Base-by-base conservation (phyloP, 169 alveolate species). In the Toxoplasma gondii region DNA sequence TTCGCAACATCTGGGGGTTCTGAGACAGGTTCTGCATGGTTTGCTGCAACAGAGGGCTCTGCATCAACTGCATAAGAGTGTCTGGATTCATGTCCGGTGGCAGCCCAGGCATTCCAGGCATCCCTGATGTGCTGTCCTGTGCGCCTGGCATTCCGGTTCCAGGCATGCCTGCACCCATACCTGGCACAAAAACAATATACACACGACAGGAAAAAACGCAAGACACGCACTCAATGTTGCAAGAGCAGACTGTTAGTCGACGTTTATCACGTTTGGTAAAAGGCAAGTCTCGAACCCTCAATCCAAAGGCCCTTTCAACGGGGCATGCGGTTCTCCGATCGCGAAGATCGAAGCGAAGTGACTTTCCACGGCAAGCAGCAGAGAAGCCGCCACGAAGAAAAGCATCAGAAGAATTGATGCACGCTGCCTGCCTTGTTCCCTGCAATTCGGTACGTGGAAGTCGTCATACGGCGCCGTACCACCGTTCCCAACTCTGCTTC, bases 11-110 rank as follows among this genome's bases (percentile, higher is more conserved):
- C 64, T 92, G 95, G 43, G 95, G 95, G 34, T 92, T 92, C 88
- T 92, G 93, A 9, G 90, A 19, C 38, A 92, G 31, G 36, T 91
- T n/a, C 82, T 95, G 96, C 94, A 97, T 93, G 45, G 97, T 96
- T 70, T 97, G 98, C 91, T 97, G 98, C 45, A 97, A 94, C 88
- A 97, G 88, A 10, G 98, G 98, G 36, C 97, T 96, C 45, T 95
- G 96, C 95, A 97, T 92, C 97, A 96, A 92, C 95, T 96, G 97
- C 58, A 91, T 70, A 94, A 95, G 54, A 41, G 83, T 80, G 19
- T 96, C 96, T 39, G 96, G 97, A 31, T 67, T 53, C 74, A 31
- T 93, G 67, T 91, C 94, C 92, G 81, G 49, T 49, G 94, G 53
- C 41, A 74, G 44, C 34, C 93, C 91, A 49, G 39, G 49, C 88